Percentiles rank a stretch among this genome's conserved stretches.
Conservation (phyloP, 192 early-diverging fungal species). For the Mortierella alpina region DNA sequence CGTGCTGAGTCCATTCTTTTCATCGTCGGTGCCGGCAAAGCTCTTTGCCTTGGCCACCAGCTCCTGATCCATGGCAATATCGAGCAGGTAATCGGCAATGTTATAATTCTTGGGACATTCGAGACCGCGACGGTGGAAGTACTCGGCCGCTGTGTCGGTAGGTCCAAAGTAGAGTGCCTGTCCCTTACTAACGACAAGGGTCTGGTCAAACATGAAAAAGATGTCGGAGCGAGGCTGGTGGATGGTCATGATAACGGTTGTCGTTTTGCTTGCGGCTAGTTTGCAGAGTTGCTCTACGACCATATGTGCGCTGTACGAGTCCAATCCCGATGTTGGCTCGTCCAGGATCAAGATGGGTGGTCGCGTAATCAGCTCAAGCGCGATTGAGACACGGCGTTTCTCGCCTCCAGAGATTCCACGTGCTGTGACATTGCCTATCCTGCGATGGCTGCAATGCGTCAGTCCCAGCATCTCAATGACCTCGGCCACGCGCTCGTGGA, state of each 20-base stretch:
- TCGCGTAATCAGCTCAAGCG: constrained; percentile 91
- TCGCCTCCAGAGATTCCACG: constrained; percentile 94
- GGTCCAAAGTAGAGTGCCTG: constrained; percentile 87
- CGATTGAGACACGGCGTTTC: constrained; percentile 92
- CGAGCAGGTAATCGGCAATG: constrained; percentile 88
- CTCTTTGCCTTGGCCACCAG: constrained; percentile 15
- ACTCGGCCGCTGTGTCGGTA: constrained; percentile 65
- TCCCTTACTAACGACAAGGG: constrained; percentile 87
- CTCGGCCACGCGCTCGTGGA: constrained; percentile 76
- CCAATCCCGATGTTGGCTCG: constrained; percentile 86
- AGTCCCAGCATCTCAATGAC: constrained; percentile 91
- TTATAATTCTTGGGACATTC: constrained; percentile 90
- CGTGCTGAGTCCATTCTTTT: constrained; percentile 5
- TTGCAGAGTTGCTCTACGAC: constrained; percentile 90
- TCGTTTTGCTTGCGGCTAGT: constrained; percentile 69
- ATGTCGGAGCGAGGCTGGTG: constrained; percentile 96
- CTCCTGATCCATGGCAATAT: constrained; percentile 69
- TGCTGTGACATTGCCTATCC: constrained; percentile 74
- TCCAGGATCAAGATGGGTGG: constrained; percentile 93
- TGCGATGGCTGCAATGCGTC: constrained; percentile 80
- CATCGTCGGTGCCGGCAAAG: not conserved
- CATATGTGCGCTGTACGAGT: constrained; percentile 94
- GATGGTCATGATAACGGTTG: constrained; percentile 91
- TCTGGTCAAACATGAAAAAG: constrained; percentile 89
- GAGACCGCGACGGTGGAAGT: constrained; percentile 83